Evolutionary conservation across 1,284 basidiomycete genomes (phyloP).

Genomic region (Trametes hirsuta): DNA sequence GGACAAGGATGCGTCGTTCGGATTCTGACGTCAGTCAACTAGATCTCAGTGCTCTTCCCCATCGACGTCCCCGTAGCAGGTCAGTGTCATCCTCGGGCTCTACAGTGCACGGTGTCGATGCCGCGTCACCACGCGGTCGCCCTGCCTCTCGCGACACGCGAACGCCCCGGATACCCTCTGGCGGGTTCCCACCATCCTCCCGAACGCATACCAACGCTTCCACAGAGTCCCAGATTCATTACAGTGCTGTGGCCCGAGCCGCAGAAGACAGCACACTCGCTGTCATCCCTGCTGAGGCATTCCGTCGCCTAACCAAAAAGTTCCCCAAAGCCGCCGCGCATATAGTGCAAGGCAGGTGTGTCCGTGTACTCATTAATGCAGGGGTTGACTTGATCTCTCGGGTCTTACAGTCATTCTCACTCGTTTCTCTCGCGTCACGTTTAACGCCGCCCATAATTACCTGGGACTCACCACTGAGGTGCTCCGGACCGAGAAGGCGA

Average conservation of each 20-base stretch:
- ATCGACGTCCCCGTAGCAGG: constrained; percentile 43
- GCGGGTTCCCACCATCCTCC: constrained; percentile 11
- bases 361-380: neutral
- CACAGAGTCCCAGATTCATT: constrained; percentile 39
- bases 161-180: constrained; percentile 18
- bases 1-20: constrained; percentile 38
- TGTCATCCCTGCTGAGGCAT: constrained; percentile 98
- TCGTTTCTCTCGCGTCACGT: constrained; percentile 95
- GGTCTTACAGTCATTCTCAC: constrained; percentile 81
- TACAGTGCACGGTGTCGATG: constrained; percentile 58
- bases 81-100: constrained; percentile 69
- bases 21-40: constrained; percentile 69
- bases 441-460: constrained; percentile 95
- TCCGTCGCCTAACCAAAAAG: constrained; percentile 89
- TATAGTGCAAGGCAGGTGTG: constrained; percentile 83
- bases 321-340: constrained; percentile 97
- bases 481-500: constrained; percentile 93
- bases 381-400: neutral
- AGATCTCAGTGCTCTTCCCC: constrained; percentile 43
- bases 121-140: constrained; percentile 33
- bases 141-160: constrained; percentile 23
- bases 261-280: constrained; percentile 94
- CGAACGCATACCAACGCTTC: constrained; percentile 19
- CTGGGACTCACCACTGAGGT: constrained; percentile 95
- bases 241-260: constrained; percentile 85